phyloP scores from a whole-genome alignment of 2,329 filamentous ascomycete species.

The Penicillium sp. region DNA sequence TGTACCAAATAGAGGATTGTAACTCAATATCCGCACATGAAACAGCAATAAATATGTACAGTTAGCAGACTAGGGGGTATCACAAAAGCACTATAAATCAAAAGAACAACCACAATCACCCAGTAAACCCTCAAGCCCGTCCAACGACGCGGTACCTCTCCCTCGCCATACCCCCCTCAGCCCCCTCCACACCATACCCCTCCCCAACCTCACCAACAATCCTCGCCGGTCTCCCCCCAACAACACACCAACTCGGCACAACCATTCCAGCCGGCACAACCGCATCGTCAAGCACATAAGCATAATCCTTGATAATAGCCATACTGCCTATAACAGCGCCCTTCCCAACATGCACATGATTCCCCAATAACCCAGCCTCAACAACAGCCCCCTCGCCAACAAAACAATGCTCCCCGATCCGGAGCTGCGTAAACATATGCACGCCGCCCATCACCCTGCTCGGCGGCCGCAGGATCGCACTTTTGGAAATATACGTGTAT shows the following conservation, averaged over 20 bases:
- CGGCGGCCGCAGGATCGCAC: constrained; percentile 75
- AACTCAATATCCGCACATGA: background rate
- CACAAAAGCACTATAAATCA: constrained; percentile 10
- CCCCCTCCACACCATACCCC: constrained; percentile 46
- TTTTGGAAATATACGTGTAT: constrained; percentile 82
- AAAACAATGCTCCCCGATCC: constrained; percentile 92
- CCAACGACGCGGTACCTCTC: constrained; percentile 43
- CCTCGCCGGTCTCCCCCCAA: constrained; percentile 75
- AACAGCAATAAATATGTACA: background rate
- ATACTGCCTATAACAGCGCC: constrained; percentile 78
- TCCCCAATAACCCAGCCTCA: constrained; percentile 77
- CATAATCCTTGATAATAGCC: constrained; percentile 89
- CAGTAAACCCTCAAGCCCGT: constrained; percentile 17
- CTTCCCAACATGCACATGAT: constrained; percentile 78
- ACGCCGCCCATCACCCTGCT: constrained; percentile 73
- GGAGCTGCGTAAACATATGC: constrained; percentile 68
- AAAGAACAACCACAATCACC: background rate
- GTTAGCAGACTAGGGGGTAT: constrained; percentile 18
- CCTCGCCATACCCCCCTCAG: constrained; percentile 44
- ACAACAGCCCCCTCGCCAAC: constrained; percentile 72
- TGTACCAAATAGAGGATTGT: background rate
- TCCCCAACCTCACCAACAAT: constrained; percentile 71
- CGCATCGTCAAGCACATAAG: constrained; percentile 77
- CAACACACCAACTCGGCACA: constrained; percentile 84
- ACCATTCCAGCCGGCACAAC: constrained; percentile 86